Evolutionary conservation across 1,139 yeast species (phyloP).

Genomic region (Zygoascus hellenicus): DNA sequence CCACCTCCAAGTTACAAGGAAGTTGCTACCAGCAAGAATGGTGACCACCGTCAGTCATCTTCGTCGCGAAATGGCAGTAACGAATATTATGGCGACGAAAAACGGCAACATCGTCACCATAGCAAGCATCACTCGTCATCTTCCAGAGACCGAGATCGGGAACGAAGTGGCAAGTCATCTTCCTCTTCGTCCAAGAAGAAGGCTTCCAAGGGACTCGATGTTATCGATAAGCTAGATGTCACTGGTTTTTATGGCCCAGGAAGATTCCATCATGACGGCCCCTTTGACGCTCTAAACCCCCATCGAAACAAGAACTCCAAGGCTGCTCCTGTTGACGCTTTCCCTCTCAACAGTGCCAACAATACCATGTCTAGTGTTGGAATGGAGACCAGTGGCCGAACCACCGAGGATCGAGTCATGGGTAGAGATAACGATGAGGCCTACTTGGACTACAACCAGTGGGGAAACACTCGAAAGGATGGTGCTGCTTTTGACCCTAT

Average conservation of each 20-base stretch:
- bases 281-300: constrained; percentile 97
- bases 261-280: constrained; percentile 97
- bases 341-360: constrained; percentile 93
- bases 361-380: constrained; percentile 66
- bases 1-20: constrained; percentile 11
- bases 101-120: constrained; percentile 19
- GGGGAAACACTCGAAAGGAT: constrained; percentile 1
- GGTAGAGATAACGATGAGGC: constrained; percentile 34
- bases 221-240: constrained; percentile 90
- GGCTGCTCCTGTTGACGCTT: constrained; percentile 91
- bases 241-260: constrained; percentile 93
- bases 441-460: constrained; percentile 22
- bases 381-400: constrained; percentile 27
- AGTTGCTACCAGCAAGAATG: constrained; percentile 1
- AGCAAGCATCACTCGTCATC: constrained; percentile 2
- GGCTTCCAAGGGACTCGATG: constrained; percentile 49
- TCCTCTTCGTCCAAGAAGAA: constrained; percentile 8
- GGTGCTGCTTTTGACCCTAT: constrained; percentile 57
- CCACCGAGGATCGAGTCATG: constrained; percentile 33
- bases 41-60: background rate
- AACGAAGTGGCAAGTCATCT: background rate
- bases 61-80: constrained; percentile 1
- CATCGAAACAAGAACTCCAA: constrained; percentile 73
- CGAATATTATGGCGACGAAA: constrained; percentile 12
- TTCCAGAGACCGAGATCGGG: constrained; percentile 18